phyloP scores from a whole-genome alignment of 148 eudicot species.

The Diospyros lotus region DNA sequence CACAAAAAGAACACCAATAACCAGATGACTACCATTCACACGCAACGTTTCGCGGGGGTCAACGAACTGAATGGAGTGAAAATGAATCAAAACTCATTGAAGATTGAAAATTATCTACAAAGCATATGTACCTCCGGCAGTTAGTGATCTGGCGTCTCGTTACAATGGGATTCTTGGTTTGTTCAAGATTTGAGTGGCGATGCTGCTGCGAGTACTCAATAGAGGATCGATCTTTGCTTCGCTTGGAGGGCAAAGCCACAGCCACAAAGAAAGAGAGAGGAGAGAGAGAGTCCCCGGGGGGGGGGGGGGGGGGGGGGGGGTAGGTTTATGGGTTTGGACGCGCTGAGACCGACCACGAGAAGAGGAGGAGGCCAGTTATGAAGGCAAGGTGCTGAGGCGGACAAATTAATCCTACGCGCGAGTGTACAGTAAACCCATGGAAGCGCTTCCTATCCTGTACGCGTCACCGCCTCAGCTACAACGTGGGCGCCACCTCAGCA shows the following conservation, averaged over 20 bases:
- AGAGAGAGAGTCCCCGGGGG: background rate
- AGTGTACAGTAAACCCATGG: background rate
- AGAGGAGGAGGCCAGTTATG: slow-evolving; percentile 14
- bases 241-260: slow-evolving; percentile 14
- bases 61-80: background rate
- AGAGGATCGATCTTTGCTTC: slow-evolving; percentile 24
- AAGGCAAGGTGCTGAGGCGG: background rate
- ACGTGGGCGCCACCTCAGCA: slow-evolving; percentile 14
- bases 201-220: slow-evolving; percentile 1
- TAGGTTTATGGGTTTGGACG: slow-evolving; percentile 9
- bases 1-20: background rate
- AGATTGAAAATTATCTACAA: background rate
- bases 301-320: slow-evolving; percentile 5
- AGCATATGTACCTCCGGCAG: background rate
- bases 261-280: slow-evolving; percentile 1
- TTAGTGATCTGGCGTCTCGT: background rate
- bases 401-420: background rate
- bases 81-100: slow-evolving; percentile 11
- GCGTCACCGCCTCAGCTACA: slow-evolving; percentile 8
- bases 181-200: slow-evolving; percentile 4
- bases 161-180: background rate
- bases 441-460: slow-evolving; percentile 9
- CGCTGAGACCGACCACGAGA: slow-evolving; percentile 14
- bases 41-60: background rate
- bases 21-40: background rate